phyloP scores from a whole-genome alignment of 768 basidiomycete species.

The Trametes maxima region DNA sequence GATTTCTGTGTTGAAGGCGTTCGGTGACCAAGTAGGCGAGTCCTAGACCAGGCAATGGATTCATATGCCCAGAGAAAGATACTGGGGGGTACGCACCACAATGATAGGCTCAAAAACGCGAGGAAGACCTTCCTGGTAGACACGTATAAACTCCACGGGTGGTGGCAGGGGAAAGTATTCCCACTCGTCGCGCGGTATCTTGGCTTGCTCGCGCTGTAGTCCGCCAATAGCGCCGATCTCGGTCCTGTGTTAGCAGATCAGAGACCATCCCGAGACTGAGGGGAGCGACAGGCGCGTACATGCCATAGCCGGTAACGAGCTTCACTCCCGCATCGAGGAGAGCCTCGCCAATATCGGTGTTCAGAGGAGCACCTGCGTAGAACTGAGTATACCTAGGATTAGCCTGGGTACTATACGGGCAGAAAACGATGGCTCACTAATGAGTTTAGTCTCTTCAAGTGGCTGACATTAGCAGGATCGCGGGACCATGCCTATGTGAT shows the following conservation, averaged over 20 bases:
- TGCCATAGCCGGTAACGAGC: constrained; percentile 39
- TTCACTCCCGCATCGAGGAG: constrained; percentile 38
- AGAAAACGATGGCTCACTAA: constrained; percentile 11
- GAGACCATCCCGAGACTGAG: neutral
- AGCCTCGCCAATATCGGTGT: constrained; percentile 38
- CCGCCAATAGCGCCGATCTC: constrained; percentile 20
- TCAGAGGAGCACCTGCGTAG: constrained; percentile 44
- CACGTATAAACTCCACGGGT: constrained; percentile 31
- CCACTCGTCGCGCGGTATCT: constrained; percentile 29
- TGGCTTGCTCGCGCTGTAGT: neutral
- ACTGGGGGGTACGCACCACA: constrained; percentile 33
- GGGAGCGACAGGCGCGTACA: constrained; percentile 28
- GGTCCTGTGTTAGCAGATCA: neutral
- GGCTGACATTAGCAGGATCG: constrained; percentile 9
- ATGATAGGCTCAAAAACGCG: constrained; percentile 40
- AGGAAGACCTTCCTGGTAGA: constrained; percentile 36
- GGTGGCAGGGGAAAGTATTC: constrained; percentile 37
- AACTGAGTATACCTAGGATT: constrained; percentile 26
- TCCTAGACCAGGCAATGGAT: neutral
- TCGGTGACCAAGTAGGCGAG: constrained; percentile 10
- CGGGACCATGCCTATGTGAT: constrained; percentile 27
- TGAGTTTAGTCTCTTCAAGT: constrained; percentile 13
- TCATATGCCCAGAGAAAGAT: neutral
- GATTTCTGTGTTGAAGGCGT: constrained; percentile 22
- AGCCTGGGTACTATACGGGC: neutral